A percentile compares a stretch with the other conserved stretches of the same genome.
phyloP scores from a whole-genome alignment of 2,329 filamentous ascomycete species.

The Pseudogymnoascus sp. region DNA sequence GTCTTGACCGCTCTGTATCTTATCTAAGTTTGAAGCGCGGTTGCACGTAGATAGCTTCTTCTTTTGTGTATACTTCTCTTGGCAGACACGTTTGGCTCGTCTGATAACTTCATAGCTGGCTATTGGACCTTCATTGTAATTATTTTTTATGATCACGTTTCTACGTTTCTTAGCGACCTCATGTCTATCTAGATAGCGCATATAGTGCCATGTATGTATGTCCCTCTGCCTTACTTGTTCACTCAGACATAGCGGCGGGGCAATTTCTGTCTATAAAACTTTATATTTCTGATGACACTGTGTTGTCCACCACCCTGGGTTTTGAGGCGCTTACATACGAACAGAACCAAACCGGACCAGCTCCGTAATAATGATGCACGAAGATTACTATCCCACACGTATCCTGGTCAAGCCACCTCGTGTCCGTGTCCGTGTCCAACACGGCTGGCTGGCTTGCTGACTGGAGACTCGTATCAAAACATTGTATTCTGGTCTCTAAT shows the following conservation, averaged over 20 bases:
- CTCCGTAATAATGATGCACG: not conserved
- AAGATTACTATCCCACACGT: not conserved
- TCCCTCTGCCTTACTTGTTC: not conserved
- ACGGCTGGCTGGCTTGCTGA: not conserved
- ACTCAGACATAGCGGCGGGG: not conserved
- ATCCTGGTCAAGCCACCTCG: not conserved
- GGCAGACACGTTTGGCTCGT: not conserved
- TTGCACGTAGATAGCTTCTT: not conserved
- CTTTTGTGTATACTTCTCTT: not conserved
- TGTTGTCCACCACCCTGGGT: not conserved
- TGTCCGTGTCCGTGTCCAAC: not conserved
- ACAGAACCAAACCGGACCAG: not conserved
- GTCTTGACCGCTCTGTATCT: not conserved
- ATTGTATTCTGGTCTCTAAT: not conserved
- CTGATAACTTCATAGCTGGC: conserved; percentile 2
- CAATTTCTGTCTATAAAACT: not conserved
- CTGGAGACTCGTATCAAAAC: not conserved
- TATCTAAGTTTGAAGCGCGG: not conserved
- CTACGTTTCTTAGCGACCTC: not conserved
- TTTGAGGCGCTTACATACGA: not conserved
- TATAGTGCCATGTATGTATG: not conserved
- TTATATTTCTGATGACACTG: not conserved
- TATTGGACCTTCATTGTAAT: not conserved
- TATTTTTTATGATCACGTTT: not conserved
- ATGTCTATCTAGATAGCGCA: not conserved